Evolutionary conservation across 306 rosid species (phyloP).

Genomic region (Quercus rubra): DNA sequence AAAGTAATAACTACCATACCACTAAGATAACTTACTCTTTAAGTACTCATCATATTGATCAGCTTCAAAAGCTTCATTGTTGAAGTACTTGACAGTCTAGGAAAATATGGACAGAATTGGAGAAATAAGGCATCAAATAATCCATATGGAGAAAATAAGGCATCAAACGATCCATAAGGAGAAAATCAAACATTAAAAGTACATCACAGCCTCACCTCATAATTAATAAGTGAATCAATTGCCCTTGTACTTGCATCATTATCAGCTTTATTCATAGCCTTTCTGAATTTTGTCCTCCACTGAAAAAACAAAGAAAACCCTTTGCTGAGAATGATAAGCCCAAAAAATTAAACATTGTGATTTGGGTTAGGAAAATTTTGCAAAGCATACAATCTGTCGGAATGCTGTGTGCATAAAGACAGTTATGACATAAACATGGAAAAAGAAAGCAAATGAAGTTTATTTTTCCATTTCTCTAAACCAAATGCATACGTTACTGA

Average conservation of each 20-base stretch:
- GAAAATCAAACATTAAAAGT: slow-evolving; percentile 1
- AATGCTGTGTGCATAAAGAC: background rate
- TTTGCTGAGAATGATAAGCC: slow-evolving; percentile 1
- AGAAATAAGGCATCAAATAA: background rate
- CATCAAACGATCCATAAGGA: background rate
- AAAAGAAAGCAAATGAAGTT: slow-evolving; percentile 10
- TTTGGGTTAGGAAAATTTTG: background rate
- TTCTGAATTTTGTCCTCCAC: slow-evolving; percentile 99
- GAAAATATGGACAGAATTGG: background rate
- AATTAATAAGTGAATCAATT: slow-evolving; percentile 90
- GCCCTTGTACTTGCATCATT: slow-evolving; percentile 88
- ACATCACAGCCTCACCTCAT: slow-evolving; percentile 59
- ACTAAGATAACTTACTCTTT: slow-evolving; percentile 63
- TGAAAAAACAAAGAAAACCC: slow-evolving; percentile 36
- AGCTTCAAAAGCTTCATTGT: slow-evolving; percentile 83
- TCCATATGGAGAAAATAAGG: background rate
- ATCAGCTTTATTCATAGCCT: slow-evolving; percentile 94
- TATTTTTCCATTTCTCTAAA: background rate
- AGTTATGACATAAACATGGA: background rate
- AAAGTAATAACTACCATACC: slow-evolving; percentile 9
- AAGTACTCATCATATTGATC: slow-evolving; percentile 69
- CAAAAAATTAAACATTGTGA: background rate
- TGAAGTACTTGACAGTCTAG: slow-evolving; percentile 95
- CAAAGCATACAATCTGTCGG: background rate
- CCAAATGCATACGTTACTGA: background rate